Conservation (phyloP, 176 grass and related monocot genomes). For the Avena insularis region DNA sequence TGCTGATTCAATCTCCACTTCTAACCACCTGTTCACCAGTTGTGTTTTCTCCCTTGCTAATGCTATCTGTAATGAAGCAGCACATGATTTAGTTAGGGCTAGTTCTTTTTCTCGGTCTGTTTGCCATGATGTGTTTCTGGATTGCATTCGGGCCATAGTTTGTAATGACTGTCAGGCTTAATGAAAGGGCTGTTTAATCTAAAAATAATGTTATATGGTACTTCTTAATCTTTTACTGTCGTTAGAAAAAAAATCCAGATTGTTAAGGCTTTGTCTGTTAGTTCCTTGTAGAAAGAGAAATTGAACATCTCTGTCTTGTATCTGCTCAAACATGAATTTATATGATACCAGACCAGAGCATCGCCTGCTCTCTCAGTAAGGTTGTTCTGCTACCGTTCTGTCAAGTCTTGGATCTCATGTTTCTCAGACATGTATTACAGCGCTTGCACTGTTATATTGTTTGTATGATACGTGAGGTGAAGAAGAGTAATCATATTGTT, state of each 20-base stretch:
- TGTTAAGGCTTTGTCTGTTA: neutral
- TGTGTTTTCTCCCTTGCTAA: too few relatives aligned
- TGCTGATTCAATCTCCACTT: too few relatives aligned
- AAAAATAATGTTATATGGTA: neutral
- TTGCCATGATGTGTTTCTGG: too few relatives aligned
- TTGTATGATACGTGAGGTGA: neutral
- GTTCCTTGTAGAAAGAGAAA: conserved; percentile 7
- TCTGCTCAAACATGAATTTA: conserved; percentile 14
- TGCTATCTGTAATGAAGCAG: too few relatives aligned
- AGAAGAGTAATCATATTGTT: neutral
- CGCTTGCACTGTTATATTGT: conserved; percentile 5
- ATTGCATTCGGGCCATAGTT: too few relatives aligned
- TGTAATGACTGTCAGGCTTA: too few relatives aligned
- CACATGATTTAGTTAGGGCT: too few relatives aligned
- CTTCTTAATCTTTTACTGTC: neutral
- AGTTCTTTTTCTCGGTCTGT: too few relatives aligned
- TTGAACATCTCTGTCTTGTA: neutral
- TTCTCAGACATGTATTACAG: neutral
- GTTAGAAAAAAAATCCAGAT: neutral
- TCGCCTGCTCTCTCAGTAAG: neutral
- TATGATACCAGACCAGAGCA: neutral
- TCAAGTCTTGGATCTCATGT: neutral
- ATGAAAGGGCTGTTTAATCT: too few relatives aligned
- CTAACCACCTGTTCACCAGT: too few relatives aligned
- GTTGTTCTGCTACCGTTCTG: neutral